Evolutionary conservation across 768 basidiomycete genomes (phyloP).

Genomic region (Roridomyces roridus): DNA sequence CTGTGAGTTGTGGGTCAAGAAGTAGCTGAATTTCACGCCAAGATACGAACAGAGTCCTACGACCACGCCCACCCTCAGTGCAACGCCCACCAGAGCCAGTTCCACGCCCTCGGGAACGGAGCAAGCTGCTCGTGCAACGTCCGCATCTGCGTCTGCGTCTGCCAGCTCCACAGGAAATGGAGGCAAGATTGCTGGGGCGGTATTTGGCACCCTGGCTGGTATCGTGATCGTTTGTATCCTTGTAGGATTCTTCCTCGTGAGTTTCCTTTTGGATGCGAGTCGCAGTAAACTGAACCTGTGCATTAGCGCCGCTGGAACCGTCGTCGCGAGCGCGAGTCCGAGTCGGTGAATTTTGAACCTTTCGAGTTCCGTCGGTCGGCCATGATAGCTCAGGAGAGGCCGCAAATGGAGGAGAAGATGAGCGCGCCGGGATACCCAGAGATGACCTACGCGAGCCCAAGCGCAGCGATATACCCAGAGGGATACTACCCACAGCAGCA

Average conservation of each 20-base stretch:
- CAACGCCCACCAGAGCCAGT: neutral
- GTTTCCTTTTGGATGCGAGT: neutral
- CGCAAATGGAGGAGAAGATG: neutral
- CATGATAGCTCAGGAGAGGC: neutral
- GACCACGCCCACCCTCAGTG: neutral
- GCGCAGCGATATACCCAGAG: neutral
- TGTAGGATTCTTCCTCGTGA: constrained; percentile 20
- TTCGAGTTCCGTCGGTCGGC: constrained; percentile 4
- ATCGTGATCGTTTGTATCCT: neutral
- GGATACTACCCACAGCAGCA: neutral
- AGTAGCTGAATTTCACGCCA: neutral
- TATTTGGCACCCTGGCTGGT: constrained; percentile 7
- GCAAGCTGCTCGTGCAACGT: neutral
- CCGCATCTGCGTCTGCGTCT: constrained; percentile 1
- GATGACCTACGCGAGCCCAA: neutral
- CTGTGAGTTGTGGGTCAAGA: neutral
- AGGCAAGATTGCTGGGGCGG: constrained; percentile 1
- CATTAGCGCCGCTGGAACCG: constrained; percentile 25
- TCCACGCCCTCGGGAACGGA: neutral
- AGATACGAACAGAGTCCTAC: neutral
- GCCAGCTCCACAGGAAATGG: neutral
- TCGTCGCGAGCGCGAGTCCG: constrained; percentile 14
- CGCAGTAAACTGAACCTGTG: neutral
- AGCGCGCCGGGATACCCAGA: neutral
- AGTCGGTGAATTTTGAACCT: constrained; percentile 16